Conservation (phyloP, 2,329 filamentous ascomycete species). For the Colletotrichum sp. region DNA sequence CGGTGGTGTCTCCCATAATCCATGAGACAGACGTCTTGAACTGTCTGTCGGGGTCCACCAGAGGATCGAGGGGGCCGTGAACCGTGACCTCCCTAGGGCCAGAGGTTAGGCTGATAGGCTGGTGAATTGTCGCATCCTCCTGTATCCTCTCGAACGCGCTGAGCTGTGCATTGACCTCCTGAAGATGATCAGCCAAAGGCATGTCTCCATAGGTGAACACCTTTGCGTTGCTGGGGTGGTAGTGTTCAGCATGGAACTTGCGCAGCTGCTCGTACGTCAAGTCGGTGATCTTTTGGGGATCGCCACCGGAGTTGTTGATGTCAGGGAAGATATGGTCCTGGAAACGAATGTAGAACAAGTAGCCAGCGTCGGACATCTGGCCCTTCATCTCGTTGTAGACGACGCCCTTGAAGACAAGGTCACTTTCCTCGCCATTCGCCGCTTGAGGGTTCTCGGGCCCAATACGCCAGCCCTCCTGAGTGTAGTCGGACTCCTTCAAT, state of each 20-base stretch:
- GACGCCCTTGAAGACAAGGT: conserved; percentile 93
- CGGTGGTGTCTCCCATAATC: conserved; percentile 82
- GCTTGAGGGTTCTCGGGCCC: conserved; percentile 86
- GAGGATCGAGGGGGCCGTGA: conserved; percentile 82
- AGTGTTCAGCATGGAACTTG: conserved; percentile 89
- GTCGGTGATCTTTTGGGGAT: conserved; percentile 95
- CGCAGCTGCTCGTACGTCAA: conserved; percentile 89
- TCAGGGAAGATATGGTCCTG: conserved; percentile 93
- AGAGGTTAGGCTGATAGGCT: conserved; percentile 72
- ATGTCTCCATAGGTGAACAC: conserved; percentile 95
- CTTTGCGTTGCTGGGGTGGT: conserved; percentile 97
- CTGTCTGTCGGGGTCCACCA: conserved; percentile 86
- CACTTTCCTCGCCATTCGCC: conserved; percentile 60
- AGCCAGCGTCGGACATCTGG: conserved; percentile 96
- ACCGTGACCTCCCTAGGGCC: conserved; percentile 75
- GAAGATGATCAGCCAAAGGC: conserved; percentile 80
- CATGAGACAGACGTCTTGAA: conserved; percentile 94
- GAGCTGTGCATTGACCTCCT: conserved; percentile 78
- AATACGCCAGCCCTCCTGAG: conserved; percentile 95
- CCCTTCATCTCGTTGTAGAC: conserved; percentile 99
- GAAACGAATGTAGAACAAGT: conserved; percentile 94
- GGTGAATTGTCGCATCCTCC: conserved; percentile 75
- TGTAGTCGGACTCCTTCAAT: conserved; percentile 89
- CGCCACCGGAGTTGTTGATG: conserved; percentile 95
- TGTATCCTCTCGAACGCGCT: conserved; percentile 73